These are phyloP conservation scores for Phytophthora fragariaefolia DNA, from an alignment of 352 stramenopile genomes.

Conservation along the genomic window DNA sequence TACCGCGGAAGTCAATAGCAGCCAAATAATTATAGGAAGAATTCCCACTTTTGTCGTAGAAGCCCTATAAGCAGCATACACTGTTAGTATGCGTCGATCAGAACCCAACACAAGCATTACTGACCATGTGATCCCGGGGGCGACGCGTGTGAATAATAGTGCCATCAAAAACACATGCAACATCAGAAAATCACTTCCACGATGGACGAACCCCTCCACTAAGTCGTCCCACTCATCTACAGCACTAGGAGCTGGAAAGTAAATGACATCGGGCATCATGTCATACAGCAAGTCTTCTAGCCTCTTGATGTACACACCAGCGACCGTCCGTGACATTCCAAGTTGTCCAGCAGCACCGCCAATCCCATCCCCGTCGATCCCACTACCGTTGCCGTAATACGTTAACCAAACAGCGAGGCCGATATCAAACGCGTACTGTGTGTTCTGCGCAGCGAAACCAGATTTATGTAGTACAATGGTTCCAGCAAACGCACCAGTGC, in stretches of 20 bases:
- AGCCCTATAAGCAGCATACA: slow-evolving; percentile 6
- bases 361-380: background rate
- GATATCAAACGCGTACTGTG: background rate
- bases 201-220: slow-evolving; percentile 1
- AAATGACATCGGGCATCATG: slow-evolving; percentile 11
- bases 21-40: slow-evolving; percentile 15
- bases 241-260: slow-evolving; percentile 2
- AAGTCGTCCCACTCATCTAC: slow-evolving; percentile 6
- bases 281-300: slow-evolving; percentile 8
- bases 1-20: slow-evolving; percentile 16
- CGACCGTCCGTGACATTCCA: background rate
- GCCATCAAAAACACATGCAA: slow-evolving; percentile 24
- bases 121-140: slow-evolving; percentile 6
- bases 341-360: background rate
- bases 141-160: slow-evolving; percentile 7
- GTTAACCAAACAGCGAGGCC: background rate
- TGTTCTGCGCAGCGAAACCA: background rate
- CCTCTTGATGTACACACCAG: slow-evolving; percentile 5
- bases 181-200: slow-evolving; percentile 14
- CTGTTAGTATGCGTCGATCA: background rate
- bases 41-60: slow-evolving; percentile 30
- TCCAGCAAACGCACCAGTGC: background rate
- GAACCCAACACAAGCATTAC: background rate
- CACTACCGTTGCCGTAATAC: background rate
- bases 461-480: background rate